A percentile compares a stretch with the other conserved stretches of the same genome.
These are phyloP conservation scores for Trypanosoma caninum DNA, from an alignment of 208 protist species.

Conservation along the genomic window DNA sequence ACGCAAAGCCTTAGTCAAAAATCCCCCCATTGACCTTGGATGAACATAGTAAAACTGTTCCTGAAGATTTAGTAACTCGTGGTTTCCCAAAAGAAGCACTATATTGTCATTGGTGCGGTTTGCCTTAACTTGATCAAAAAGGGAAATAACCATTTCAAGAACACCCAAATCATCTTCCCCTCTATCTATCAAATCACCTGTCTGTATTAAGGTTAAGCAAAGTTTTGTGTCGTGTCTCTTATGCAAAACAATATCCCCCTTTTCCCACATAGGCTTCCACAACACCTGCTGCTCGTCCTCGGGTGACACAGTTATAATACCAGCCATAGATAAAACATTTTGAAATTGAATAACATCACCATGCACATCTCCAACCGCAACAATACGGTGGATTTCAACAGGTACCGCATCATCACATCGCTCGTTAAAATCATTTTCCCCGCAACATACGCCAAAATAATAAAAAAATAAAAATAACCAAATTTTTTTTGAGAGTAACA, in stretches of 20 bases:
- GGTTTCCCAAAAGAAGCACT: conserved; percentile 78
- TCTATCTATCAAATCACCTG: conserved; percentile 81
- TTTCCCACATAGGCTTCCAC: conserved; percentile 24
- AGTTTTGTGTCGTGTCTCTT: conserved; percentile 15
- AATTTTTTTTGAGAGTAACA: too few species aligned
- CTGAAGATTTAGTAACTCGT: conserved; percentile 84
- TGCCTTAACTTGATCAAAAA: conserved; percentile 41
- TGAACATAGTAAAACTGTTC: conserved; percentile 70
- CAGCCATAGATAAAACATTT: conserved; percentile 43
- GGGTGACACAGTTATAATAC: conserved; percentile 26
- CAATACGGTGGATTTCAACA: conserved; percentile 51
- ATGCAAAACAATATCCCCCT: conserved; percentile 11
- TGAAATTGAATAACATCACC: conserved; percentile 62
- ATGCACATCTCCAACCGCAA: conserved; percentile 73
- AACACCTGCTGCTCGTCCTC: conserved; percentile 10
- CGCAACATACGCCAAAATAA: background rate
- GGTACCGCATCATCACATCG: conserved; percentile 1
- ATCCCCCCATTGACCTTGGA: conserved; percentile 41
- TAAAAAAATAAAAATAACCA: background rate
- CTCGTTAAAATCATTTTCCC: conserved; percentile 56
- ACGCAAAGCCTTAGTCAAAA: conserved; percentile 41
- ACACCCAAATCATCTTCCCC: conserved; percentile 52
- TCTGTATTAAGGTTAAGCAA: conserved; percentile 66
- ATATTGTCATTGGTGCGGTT: conserved; percentile 44
- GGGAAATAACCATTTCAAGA: conserved; percentile 44